Base-by-base conservation (phyloP, 1,284 basidiomycete genomes). In the Trichosporon ovoides region DNA sequence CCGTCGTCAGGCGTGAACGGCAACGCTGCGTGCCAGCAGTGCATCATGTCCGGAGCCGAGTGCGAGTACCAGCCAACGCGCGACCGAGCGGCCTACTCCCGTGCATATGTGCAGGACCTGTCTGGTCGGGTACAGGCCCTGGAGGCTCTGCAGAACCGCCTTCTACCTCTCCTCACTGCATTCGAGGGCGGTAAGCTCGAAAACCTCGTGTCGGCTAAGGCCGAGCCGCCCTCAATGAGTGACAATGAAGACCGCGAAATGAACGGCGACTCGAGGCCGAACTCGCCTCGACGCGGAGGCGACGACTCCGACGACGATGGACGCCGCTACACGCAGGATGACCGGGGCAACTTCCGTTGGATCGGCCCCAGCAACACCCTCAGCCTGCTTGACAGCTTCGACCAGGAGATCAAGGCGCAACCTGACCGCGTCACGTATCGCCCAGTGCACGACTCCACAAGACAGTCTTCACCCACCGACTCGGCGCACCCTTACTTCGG, bases 331-430 rank as follows among this genome's bases (percentile, higher is more conserved):
- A 49, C 57, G 22, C 53, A 57, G 43, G 43, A 93, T 68, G 90
- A 92, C 73, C 86, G 91, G 66, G 90, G 90, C 20, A 89, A 91
- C 75, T 85, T 88, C 80, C 85, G 90, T 61, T 93, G 90, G 90
- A 92, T 93, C 66, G 90, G 90, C 34, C 87, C 89, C 51, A 91
- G 89, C 10, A 91, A 89, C 24, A 91, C 90, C 11, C 87, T 93
- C 84, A 89, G 89, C 10, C 82, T 93, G 64, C 90, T 93, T 55
- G 89, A 92, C 71, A 89, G 88, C 5, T 92, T 93, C 79, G 43
- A 48, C 22, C 43, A 48, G 43, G 43, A 48, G n/a, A 7, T 48
- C 43, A 48, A 48, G 43, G 85, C 56, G 7, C 50, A 55, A 28
- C 57, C 60, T 14, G 53, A 38, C 7, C 60, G 57, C 50, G 60